Evolutionary conservation across 306 rosid genomes (phyloP).

Genomic region (Pyrus betulifolia): DNA sequence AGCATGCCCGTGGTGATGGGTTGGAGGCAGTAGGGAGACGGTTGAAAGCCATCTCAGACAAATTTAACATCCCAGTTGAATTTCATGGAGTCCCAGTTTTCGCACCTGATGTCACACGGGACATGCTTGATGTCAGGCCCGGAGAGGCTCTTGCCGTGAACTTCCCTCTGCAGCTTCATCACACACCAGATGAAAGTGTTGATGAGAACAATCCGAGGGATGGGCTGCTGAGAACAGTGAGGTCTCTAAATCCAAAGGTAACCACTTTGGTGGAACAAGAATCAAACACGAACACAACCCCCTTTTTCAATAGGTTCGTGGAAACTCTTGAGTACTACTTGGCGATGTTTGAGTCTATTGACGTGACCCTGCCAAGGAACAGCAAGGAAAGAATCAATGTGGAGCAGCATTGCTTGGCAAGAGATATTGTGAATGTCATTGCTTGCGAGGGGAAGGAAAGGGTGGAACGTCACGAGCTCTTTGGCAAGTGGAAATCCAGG

Average conservation of each 20-base stretch:
- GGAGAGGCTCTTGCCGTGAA: slow-evolving; percentile 94
- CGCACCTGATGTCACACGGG: slow-evolving; percentile 50
- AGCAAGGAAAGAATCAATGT: slow-evolving; percentile 74
- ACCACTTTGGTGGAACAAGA: slow-evolving; percentile 89
- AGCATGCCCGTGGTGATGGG: slow-evolving; percentile 79
- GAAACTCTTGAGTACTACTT: slow-evolving; percentile 78
- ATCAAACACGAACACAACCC: slow-evolving; percentile 91
- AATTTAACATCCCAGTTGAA: slow-evolving; percentile 69
- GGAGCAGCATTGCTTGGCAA: slow-evolving; percentile 86
- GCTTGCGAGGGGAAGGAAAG: slow-evolving; percentile 90
- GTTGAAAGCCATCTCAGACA: slow-evolving; percentile 50
- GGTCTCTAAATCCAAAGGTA: slow-evolving; percentile 72
- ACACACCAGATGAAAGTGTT: slow-evolving; percentile 93
- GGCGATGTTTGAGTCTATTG: slow-evolving; percentile 92
- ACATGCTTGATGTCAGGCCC: slow-evolving; percentile 65
- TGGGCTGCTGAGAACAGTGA: slow-evolving; percentile 70
- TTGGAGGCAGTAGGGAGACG: slow-evolving; percentile 53
- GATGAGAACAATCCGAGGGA: slow-evolving; percentile 82
- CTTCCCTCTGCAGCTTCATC: slow-evolving; percentile 90
- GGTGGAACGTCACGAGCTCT: slow-evolving; percentile 87
- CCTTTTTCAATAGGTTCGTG: slow-evolving; percentile 65
- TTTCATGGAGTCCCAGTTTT: slow-evolving; percentile 75
- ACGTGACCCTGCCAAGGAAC: slow-evolving; percentile 55
- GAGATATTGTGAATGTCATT: slow-evolving; percentile 74
- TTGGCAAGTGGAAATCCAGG: slow-evolving; percentile 92